Evolutionary conservation across 352 stramenopile species (phyloP), one percentile per base, ranked within the genome.

Genomic region (Peronospora belbahrii): DNA sequence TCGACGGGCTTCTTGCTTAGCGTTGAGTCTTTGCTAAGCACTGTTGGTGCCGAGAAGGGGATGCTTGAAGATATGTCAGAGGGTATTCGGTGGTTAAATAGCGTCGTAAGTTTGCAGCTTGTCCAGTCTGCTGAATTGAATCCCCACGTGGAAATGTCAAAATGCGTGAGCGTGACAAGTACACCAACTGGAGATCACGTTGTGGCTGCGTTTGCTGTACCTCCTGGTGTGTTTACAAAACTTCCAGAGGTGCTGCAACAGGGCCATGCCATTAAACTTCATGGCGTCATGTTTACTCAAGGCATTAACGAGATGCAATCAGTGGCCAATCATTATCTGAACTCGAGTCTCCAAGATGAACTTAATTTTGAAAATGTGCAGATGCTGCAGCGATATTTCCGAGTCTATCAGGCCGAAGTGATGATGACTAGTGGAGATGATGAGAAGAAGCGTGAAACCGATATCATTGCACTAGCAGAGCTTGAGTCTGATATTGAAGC

Each of bases 221-320:
- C 82, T 3, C 53, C 55, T 8, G 61, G 71, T 17, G 49, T 83
- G 17, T 88, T 86, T 37, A 37, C 40, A 2, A 71, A 67, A 1
- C 53, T 94, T 7, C 82, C 82, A 0, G 52, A 68, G n/a, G 53
- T 79, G 3, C 39, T 91, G 34, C 75, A 83, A 42, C 59, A 81
- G 32, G 79, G 74, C 18, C 70, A 87, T 32, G 62, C 67, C 0
- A 68, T 94, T 15, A 91, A 90, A 39, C 50, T 94, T 31, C 70
- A 85, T 33, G 75, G 65, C 6, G 75, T 91, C 8, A 65, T 94
- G 62, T 94, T 94, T 59, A 91, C 82, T 4, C 82, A 97, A 55
- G 89, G 89, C 27, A 94, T 97, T 56, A 97, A 97, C 47, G 89
- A 97, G 56, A 94, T 93, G 83, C 86, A 96, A 56, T 95, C 82